Base-by-base conservation (phyloP, 169 alveolate species). In the Plasmodium gaboni region DNA sequence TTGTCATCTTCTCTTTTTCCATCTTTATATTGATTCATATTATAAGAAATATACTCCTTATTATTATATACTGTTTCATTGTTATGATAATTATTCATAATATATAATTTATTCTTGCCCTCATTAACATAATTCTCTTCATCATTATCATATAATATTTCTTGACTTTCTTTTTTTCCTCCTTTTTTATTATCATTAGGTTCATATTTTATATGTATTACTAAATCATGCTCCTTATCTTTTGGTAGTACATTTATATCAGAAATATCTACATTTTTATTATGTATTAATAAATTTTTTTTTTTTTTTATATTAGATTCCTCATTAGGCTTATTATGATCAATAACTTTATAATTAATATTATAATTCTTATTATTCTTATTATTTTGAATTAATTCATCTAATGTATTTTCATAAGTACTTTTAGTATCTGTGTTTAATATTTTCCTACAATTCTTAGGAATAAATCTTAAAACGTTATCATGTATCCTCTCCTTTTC, bases 161-260 rank as follows among this genome's bases (percentile, higher is more conserved):
- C 8, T 15, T 55, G 10, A 55, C 22, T 13, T 13, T 10, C 61
- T 10, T 55, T 55, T 55, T 55, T 55, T 5, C 7, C 1, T 15
- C 22, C 64, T 1, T 55, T 55, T 55, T 55, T 55, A 15, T 13
- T 55, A 55, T 13, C 13, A 55, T 13, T 13, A 55, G 10, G 15
- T 32, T 32, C 44, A 32, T 32, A 32, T 2, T 55, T 55, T 6
- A 10, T 55, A 6, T 15, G 15, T 15, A 15, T 55, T 55, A 22
- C 22, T 15, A 15, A 15, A 15, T 55, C 64, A 55, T 22, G 1
- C 15, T 9, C 9, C 19, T 55, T 59, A 24, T 71, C 22, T 9
- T 8, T 17, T 46, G 22, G 12, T 32, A 46, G 28, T 44, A 71
- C 26, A 32, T 44, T 44, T 71, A 71, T 48, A 71, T 71, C 83